Evolutionary conservation across 257 asterid species (phyloP), one percentile per base, ranked within the genome.

Genomic region (Henckelia pumila): DNA sequence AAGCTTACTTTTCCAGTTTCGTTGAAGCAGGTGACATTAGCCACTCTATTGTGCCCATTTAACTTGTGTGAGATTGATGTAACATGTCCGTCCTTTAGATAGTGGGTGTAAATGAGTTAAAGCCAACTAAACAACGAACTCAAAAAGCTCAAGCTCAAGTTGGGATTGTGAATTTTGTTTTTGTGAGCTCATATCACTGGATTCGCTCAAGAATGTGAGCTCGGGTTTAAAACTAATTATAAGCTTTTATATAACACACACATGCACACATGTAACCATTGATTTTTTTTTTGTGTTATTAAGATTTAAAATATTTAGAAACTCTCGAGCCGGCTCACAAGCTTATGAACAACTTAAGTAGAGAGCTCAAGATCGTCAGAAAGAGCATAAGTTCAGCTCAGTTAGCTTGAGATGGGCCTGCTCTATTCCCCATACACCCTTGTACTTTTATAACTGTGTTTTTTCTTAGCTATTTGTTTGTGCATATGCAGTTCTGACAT

Each of bases 1-100:
- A 84, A 81, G 60, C 82, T 84, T 56, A 84, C 89, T 20, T 84
- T 84, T 64, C 89, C 87, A 0, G 82, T 81, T 61, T 84, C 89
- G 4, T 70, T 84, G 24, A 84, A 84, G 77, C 89, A 84, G 89
- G 89, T 81, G 75, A 30, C 52, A 44, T 37, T 32, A 33, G 22
- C 8, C 14, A 24, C 37, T n/a, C 35, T 59, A 25, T 69, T 9
- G 4, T 65, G 49, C 37, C 14, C 22, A 1, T 40, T 4, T 28
- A n/a, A n/a, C 24, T 55, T 6, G 9, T 29, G 2, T 22, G 21
- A n/a, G 62, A 25, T 19, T 52, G 44, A 33, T 29, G 40, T 44
- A 35, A 71, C 20, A 22, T 56, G 13, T 60, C 16, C 11, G 1
- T 67, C 33, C 29, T 16, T 35, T n/a, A 28, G 10, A 22, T 1